phyloP scores from a whole-genome alignment of 2,329 filamentous ascomycete species.

The Bipolaris gigantea region DNA sequence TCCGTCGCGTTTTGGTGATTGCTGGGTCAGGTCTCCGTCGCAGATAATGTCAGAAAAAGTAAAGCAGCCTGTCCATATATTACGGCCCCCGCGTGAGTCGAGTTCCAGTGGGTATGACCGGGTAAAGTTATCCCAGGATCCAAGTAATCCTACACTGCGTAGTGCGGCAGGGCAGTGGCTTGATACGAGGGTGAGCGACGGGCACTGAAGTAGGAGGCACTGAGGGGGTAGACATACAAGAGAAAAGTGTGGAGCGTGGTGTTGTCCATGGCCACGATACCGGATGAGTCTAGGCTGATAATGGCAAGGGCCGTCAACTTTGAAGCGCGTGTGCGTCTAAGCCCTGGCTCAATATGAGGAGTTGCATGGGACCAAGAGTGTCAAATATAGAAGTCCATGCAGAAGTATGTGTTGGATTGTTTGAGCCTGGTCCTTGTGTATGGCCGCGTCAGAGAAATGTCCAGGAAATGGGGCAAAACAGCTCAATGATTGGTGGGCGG shows the following conservation, averaged over 20 bases:
- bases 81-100: slow-evolving; percentile 71
- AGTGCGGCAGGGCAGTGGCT: slow-evolving; percentile 50
- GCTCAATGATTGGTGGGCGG: slow-evolving; percentile 26
- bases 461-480: slow-evolving; percentile 14
- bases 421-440: slow-evolving; percentile 30
- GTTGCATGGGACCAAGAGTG: slow-evolving; percentile 21
- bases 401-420: slow-evolving; percentile 24
- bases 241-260: slow-evolving; percentile 69
- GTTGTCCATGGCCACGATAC: slow-evolving; percentile 36
- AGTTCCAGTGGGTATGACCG: slow-evolving; percentile 78
- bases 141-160: slow-evolving; percentile 75
- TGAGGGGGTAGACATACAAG: slow-evolving; percentile 39
- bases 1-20: slow-evolving; percentile 65
- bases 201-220: slow-evolving; percentile 16
- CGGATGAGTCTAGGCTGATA: slow-evolving; percentile 33
- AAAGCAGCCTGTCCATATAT: slow-evolving; percentile 86
- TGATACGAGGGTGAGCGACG: slow-evolving; percentile 25
- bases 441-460: slow-evolving; percentile 23
- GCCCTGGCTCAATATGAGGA: slow-evolving; percentile 20
- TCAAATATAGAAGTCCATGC: slow-evolving; percentile 40
- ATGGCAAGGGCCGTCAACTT: slow-evolving; percentile 28
- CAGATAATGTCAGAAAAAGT: slow-evolving; percentile 83
- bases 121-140: slow-evolving; percentile 94
- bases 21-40: slow-evolving; percentile 65
- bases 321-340: slow-evolving; percentile 35